Evolutionary conservation across 73 alveolate species (phyloP), one percentile per base, ranked within the genome.

Genomic region (Tetrahymena borealis): DNA sequence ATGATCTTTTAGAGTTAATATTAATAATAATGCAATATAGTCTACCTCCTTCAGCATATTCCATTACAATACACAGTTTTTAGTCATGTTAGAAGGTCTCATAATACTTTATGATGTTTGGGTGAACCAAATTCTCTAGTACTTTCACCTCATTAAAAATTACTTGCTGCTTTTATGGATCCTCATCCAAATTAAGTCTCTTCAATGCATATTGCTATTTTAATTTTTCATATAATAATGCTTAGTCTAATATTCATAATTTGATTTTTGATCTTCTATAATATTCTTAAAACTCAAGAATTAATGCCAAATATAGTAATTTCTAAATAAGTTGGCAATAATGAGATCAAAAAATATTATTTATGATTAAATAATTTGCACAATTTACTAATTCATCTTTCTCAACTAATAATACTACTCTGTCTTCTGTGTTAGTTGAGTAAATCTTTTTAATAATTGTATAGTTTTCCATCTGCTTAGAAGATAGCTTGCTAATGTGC

Each of bases 11-110:
- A n/a, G n/a, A n/a, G n/a, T n/a, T n/a, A 24, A 39, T 32, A 28
- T 39, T 18, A 39, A 24, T 33, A 36, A 13, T 38, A 13, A 85
- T 0, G 10, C 15, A 24, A 1, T 39, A 78, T 7, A n/a, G 37
- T 35, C 31, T 96, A 94, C 98, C 96, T 41, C 95, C 95, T 85
- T 94, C 95, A 37, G 98, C 98, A 85, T 92, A 96, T 38, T 96
- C 98, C 97, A 94, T 96, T 2, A 96, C 94, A 18, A 96, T 96
- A 90, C 98, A 96, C 18, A 96, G 93, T 39, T 91, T 92, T 12
- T 95, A 93, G 32, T 96, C 95, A 90, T 78, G 79, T 31, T 77
- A 90, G 36, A 96, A 96, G n/a, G 98, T 94, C 20, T 96, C 98
- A 40, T 94, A 90, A 39, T 94, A 96, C 78, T 91, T 91, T 20